phyloP scores from a whole-genome alignment of 2,329 filamentous ascomycete species.

The Xylaria digitata region DNA sequence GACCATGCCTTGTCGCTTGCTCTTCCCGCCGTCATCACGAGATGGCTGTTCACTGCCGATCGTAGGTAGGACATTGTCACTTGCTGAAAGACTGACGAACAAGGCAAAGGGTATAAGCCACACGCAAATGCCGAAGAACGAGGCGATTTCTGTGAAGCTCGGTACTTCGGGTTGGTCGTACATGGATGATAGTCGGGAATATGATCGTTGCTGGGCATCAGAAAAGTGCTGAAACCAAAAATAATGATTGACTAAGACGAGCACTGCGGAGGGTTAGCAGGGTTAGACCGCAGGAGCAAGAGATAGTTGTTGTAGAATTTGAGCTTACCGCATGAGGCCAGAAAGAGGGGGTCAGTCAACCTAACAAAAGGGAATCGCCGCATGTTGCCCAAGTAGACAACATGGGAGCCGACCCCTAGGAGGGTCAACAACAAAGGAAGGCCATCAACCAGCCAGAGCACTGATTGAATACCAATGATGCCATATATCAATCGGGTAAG shows the following conservation, averaged over 20 bases:
- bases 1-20: constrained; percentile 71
- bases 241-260: constrained; percentile 92
- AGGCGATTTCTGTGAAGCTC: constrained; percentile 92
- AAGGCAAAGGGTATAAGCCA: constrained; percentile 96
- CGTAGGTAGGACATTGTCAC: constrained; percentile 92
- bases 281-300: not conserved
- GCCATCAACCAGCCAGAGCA: constrained; percentile 84
- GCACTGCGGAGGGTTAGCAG: constrained; percentile 60
- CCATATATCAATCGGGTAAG: constrained; percentile 85
- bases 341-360: constrained; percentile 86
- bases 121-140: constrained; percentile 94
- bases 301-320: not conserved
- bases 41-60: constrained; percentile 80
- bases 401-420: constrained; percentile 82
- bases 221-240: constrained; percentile 97
- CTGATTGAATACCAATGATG: constrained; percentile 77
- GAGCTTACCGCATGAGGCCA: constrained; percentile 79
- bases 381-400: constrained; percentile 90
- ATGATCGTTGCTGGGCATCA: constrained; percentile 66
- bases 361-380: constrained; percentile 79
- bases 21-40: constrained; percentile 59
- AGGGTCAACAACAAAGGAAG: constrained; percentile 81
- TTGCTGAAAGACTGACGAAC: constrained; percentile 92
- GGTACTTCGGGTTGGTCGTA: constrained; percentile 75
- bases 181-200: constrained; percentile 67